phyloP scores from a whole-genome alignment of 345 rosid species.

The Zanthoxylum bungeanum region DNA sequence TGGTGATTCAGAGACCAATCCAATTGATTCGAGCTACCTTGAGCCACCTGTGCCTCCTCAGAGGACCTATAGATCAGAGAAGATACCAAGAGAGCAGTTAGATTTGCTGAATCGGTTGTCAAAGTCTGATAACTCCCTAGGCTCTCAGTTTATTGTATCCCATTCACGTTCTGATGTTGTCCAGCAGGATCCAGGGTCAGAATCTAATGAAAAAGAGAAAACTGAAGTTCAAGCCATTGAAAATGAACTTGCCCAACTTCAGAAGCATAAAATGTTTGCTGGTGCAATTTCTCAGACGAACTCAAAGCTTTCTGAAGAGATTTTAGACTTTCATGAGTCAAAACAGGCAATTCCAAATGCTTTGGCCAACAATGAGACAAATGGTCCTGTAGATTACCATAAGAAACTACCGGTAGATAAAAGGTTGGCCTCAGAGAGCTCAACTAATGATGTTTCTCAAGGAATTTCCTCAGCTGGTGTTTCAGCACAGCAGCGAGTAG shows the following conservation, averaged over 20 bases:
- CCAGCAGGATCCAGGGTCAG: slow-evolving; percentile 40
- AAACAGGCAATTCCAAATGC: slow-evolving; percentile 30
- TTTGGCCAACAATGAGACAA: slow-evolving; percentile 15
- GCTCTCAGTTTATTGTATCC: slow-evolving; percentile 58
- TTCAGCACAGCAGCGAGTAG: slow-evolving; percentile 41
- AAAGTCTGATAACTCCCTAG: slow-evolving; percentile 72
- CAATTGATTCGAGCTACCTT: slow-evolving; percentile 45
- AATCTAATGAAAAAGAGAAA: slow-evolving; percentile 39
- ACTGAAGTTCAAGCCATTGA: slow-evolving; percentile 33
- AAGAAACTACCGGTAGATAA: slow-evolving; percentile 17
- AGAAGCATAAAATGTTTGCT: slow-evolving; percentile 39
- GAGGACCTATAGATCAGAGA: slow-evolving; percentile 71
- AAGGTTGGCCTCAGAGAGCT: slow-evolving; percentile 22
- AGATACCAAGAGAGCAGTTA: slow-evolving; percentile 62
- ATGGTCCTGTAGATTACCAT: slow-evolving; percentile 13
- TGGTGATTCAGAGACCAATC: slow-evolving; percentile 46
- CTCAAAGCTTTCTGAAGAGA: slow-evolving; percentile 35
- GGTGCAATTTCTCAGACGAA: slow-evolving; percentile 37
- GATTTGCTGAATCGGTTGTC: slow-evolving; percentile 65
- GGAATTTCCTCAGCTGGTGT: slow-evolving; percentile 28
- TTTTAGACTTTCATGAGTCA: slow-evolving; percentile 27
- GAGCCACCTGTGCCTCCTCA: slow-evolving; percentile 46
- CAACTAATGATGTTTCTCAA: slow-evolving; percentile 29
- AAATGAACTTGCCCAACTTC: slow-evolving; percentile 37
- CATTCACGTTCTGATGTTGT: slow-evolving; percentile 40